phyloP scores from a whole-genome alignment of 345 rosid species.

The Hirschfeldia incana region DNA sequence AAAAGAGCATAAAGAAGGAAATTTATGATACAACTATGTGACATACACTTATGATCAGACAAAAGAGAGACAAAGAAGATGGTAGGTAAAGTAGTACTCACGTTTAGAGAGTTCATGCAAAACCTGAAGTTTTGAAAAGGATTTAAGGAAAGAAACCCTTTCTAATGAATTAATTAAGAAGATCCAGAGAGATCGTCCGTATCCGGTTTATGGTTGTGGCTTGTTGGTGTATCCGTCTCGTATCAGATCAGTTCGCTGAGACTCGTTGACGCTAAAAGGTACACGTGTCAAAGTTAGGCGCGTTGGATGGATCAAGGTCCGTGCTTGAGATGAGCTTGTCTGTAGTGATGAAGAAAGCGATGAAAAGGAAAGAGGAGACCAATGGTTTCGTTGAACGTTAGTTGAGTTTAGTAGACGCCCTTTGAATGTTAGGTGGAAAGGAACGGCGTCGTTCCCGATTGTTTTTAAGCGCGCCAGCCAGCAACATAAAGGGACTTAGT shows the following conservation, averaged over 20 bases:
- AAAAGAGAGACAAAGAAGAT: neutral
- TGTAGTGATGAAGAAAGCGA: constrained; percentile 27
- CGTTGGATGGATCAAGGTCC: constrained; percentile 36
- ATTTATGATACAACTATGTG: constrained; percentile 11
- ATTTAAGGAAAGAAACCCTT: neutral
- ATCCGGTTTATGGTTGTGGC: neutral
- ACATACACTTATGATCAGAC: neutral
- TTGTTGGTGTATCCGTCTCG: constrained; percentile 14
- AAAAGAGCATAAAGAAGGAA: neutral
- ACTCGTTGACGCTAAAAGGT: constrained; percentile 10
- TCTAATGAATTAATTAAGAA: neutral
- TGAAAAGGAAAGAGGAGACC: constrained; percentile 20
- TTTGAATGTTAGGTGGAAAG: constrained; percentile 34
- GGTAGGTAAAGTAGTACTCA: constrained; percentile 9
- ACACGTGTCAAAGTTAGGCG: constrained; percentile 34
- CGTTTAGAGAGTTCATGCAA: constrained; percentile 7
- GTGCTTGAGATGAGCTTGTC: constrained; percentile 17
- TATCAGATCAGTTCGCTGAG: constrained; percentile 33
- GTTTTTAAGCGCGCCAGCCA: neutral
- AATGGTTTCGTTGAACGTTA: constrained; percentile 36
- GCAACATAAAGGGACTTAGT: neutral
- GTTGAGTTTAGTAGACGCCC: constrained; percentile 5
- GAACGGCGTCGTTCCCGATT: constrained; percentile 20
- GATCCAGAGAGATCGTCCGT: constrained; percentile 4
- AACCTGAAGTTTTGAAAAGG: constrained; percentile 9